Percentiles rank a stretch among this genome's conserved stretches.
Evolutionary conservation across 176 grass and related monocot species (phyloP).

Genomic region (Oryza coarctata): DNA sequence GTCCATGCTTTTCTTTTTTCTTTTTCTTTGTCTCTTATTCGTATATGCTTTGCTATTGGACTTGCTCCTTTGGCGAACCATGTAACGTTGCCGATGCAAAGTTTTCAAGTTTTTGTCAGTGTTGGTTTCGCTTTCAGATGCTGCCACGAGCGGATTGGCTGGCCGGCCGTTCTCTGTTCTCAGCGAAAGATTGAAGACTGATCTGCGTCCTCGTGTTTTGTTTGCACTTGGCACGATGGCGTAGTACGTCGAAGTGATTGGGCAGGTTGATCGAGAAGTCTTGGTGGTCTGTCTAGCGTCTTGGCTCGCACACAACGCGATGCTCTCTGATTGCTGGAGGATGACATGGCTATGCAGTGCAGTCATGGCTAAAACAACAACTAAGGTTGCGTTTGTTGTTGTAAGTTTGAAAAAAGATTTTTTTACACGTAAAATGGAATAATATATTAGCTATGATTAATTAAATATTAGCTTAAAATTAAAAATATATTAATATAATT

Average conservation of each 20-base stretch:
- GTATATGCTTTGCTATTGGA: no score
- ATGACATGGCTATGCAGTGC: background rate
- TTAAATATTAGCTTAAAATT: no score
- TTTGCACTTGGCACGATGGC: background rate
- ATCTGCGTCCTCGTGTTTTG: background rate
- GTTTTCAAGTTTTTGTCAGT: constrained; percentile 4
- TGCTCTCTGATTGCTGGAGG: background rate
- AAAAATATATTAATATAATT: no score
- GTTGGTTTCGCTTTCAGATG: background rate
- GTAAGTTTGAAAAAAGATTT: no score
- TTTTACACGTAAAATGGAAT: no score
- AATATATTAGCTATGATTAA: no score
- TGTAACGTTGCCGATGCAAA: background rate
- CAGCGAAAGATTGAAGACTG: background rate
- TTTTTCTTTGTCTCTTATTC: no score
- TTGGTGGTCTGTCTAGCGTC: background rate
- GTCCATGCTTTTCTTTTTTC: no score
- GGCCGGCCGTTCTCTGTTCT: background rate
- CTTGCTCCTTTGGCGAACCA: background rate
- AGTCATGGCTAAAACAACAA: background rate
- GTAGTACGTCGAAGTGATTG: background rate
- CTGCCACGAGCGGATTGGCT: background rate
- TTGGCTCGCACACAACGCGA: background rate
- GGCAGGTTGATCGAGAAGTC: background rate
- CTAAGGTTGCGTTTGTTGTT: no score